Evolutionary conservation across 257 asterid species (phyloP).

Genomic region (Solanum corneliomulleri): DNA sequence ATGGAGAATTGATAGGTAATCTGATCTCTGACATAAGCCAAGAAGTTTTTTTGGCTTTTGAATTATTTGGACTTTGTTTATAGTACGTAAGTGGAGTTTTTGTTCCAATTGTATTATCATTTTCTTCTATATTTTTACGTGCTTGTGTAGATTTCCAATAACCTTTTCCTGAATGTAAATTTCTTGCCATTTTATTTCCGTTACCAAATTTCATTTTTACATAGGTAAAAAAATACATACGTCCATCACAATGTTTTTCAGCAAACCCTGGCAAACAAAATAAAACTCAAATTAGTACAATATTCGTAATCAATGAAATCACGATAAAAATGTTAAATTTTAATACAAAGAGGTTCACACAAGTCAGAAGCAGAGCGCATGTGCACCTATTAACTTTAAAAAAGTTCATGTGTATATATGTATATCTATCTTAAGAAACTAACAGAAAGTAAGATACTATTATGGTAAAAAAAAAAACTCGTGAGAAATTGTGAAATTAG

Average conservation of each 20-base stretch:
- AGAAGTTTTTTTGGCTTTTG: neutral
- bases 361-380: too few species aligned
- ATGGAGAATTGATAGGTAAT: neutral
- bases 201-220: neutral
- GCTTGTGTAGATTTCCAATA: neutral
- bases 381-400: neutral
- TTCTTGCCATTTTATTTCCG: neutral
- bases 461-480: too few species aligned
- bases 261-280: neutral
- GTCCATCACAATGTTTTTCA: neutral
- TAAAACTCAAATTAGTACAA: neutral
- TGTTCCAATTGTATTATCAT: neutral
- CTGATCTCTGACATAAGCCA: constrained; percentile 5
- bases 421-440: too few species aligned
- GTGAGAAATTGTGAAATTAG: too few species aligned
- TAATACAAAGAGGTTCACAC: neutral
- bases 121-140: neutral
- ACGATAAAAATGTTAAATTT: neutral
- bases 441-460: neutral
- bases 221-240: neutral
- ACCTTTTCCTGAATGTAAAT: neutral
- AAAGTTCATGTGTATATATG: too few species aligned
- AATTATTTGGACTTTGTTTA: too few species aligned
- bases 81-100: neutral
- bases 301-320: too few species aligned